Evolutionary conservation across 2,329 filamentous ascomycete species (phyloP), one percentile per base, ranked within the genome.

Genomic region (Neonectria ditissima): DNA sequence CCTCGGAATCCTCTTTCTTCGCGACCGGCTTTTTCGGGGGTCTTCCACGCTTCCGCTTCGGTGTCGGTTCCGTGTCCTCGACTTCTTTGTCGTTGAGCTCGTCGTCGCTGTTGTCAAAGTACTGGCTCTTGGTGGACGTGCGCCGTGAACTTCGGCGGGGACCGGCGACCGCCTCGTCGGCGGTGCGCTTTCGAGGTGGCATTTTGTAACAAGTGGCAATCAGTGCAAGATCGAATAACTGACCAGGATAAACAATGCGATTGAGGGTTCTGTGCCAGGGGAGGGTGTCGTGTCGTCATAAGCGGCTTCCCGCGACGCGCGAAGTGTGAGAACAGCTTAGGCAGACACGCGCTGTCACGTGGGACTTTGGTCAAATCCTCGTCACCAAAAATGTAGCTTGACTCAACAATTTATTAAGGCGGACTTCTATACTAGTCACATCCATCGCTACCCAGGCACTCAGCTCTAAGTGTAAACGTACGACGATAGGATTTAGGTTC

Each of bases 121-220:
- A 87, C 18, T 75, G 76, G 76, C 84, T 87, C 77, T 81, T 86
- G 26, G 80, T 80, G 18, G 80, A 80, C 39, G 83, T 72, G 47
- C 85, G 84, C 22, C 77, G 72, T 6, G 86, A 87, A 54, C 82
- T 80, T n/a, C 83, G 80, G 18, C 82, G 81, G 14, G 75, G 65
- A 59, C 77, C 73, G 22, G 71, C 70, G 5, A 69, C 60, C 4
- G 75, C 65, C 14, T 74, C 76, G 7, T 74, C 62, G 2, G 75
- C 74, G 11, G 78, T 70, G 55, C 80, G 77, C 62, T 84, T 84
- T 11, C 74, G 76, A 16, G 77, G 72, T 7, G 81, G 74, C 81
- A 84, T 83, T 5, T 8, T 63, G 18, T 9, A 13, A 1, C 56
- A n/a, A 7, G 10, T n/a, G 24, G 24, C 22, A 52, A 26, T 41